Base-by-base conservation (phyloP, 2,329 filamentous ascomycete species). In the Metarhizium rileyi region DNA sequence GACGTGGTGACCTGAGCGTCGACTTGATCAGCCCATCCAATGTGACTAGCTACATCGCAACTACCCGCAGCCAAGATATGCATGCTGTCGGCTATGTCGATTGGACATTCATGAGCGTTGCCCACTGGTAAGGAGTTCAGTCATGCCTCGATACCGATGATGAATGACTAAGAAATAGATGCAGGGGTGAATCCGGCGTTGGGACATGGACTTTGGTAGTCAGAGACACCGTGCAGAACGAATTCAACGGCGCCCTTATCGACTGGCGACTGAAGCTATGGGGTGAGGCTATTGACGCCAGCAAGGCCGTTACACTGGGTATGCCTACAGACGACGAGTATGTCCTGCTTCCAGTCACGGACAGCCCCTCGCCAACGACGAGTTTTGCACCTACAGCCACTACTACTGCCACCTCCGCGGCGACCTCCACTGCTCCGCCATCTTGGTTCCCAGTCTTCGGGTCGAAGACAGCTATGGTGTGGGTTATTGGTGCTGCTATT, bases 91-190 rank as follows among this genome's bases (percentile, higher is more conserved):
- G 93, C 8, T 98, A 97, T 64, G 72, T 83, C 35, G 89, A 97
- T 69, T 98, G 93, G 93, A 97, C 91, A 0, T 98, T 98, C 61
- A 98, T 98, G 93, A 94, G 85, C 53, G 93, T 98, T 35, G 90
- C 84, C 55, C 93, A 98, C 65, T 98, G 90, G 87, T 90, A 76
- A 68, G 83, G 68, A 20, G 27, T 18, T 12, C 4, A 2, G 3
- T 14, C 4, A 2, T 25, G 38, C 18, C 9, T 25, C 20, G 5
- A 8, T 23, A 22, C 20, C 5, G 2, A 22, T n/a, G 16, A 7
- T 20, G 16, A 38, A 20, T 38, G 35, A 47, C 66, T 73, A 63
- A 73, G 57, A 4, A 20, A 47, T 49, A 42, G 38, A 30, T 10
- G 1, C 48, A 90, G 86, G 89, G 93, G 93, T 45, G 93, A 98